Base-by-base conservation (phyloP, 1,284 basidiomycete genomes). In the Papiliotrema fonsecae region DNA sequence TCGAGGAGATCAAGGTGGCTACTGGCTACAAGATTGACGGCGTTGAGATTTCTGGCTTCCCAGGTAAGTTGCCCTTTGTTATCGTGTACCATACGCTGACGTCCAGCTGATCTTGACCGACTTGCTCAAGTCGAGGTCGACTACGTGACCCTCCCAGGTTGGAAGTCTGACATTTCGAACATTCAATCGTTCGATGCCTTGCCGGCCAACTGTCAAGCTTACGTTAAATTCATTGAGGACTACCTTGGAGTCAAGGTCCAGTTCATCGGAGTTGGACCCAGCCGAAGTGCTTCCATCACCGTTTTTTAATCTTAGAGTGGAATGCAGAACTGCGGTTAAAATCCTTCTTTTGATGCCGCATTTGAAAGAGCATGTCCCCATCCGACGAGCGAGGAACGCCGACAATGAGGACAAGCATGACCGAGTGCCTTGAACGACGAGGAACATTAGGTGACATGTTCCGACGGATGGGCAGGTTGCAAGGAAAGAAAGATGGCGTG, bases 101-200 rank as follows among this genome's bases (percentile, higher is more conserved):
- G 14, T 37, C 31, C 22, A 85, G 93, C 93, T 57, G 85, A 97
- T 74, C 80, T 97, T 39, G 89, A 89, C 55, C 73, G 85, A 30
- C 79, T 97, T 19, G 83, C 81, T 19, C 78, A 82, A 56, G 90
- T 94, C 19, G 81, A 90, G 50, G 94, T 98, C 40, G 79, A 83
- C 56, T 98, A 98, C 76, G 82, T 84, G 57, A 93, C 88, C 2
- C 75, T 98, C 6, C 87, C 91, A 3, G 96, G 96, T 34, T 99
- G 96, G 96, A 79, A 92, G 73, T 75, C 79, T 7, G 81, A 86
- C 48, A 97, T 97, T 64, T 80, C 81, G 45, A 73, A 79, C 2
- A 76, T 77, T 54, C 82, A 71, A 40, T 78, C 77, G 42, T 96
- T 85, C 69, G 83, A 84, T n/a, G 83, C 82, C 19, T 78, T 99